Evolutionary conservation across 1,139 yeast species (phyloP), one percentile per base, ranked within the genome.

Genomic region (Yamadazyma sp.): DNA sequence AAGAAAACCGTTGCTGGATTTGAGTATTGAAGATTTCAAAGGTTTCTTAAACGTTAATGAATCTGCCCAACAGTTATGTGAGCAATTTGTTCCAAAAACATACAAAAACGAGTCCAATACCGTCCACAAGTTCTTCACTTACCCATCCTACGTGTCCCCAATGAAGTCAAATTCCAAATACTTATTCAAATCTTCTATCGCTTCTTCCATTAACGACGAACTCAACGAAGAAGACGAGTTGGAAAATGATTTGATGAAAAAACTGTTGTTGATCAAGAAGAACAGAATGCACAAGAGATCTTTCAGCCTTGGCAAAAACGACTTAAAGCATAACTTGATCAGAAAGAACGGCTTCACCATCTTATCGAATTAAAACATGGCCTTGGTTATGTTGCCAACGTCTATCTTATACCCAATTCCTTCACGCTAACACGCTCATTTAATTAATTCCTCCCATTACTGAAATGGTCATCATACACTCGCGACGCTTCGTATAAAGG

Each of bases 241-340:
- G 24, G 73, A 61, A 36, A 17, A 46, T 8, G 45, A 49, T 25
- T 45, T 60, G 34, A 49, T 54, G 20, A 49, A 51, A 34, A 59
- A 57, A 38, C 51, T 47, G 32, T 36, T 51, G 17, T 32, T 50
- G 22, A 48, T 56, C 28, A 61, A 55, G 42, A 23, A 29, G 7
- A 64, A 64, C 42, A 59, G 55, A 34, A 52, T 73, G 37, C 68
- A 66, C 43, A 59, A 56, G 36, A 55, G 75, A 41, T 62, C 74
- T 10, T 48, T 62, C 48, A 68, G 74, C 17, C 67, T 68, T 30
- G 75, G 75, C 3, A 64, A 59, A 37, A 70, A 70, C 47, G 68
- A 61, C 32, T 53, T 66, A 32, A 70, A 69, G 47, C 53, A 56
- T 36, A 53, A 51, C 31, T 58, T 70, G 39, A 63, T 70, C 26